Evolutionary conservation across 129 eudicot genomes (phyloP), one percentile per base, ranked within the genome.

Genomic region (Silybum marianum): DNA sequence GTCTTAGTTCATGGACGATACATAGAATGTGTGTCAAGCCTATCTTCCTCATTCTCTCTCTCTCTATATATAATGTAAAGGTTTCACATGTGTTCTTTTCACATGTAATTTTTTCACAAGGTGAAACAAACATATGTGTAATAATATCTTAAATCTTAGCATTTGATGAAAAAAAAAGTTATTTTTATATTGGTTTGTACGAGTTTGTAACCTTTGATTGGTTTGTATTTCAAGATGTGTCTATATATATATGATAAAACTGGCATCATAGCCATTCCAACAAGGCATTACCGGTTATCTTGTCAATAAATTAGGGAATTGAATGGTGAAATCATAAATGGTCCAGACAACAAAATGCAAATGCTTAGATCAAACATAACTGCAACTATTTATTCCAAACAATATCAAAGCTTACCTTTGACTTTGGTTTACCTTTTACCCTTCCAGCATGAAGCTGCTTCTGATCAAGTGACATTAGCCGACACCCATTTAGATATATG

Each of bases 371-470:
- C 30, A 24, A 68, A 8, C 26, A 25, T 26, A 68, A 12, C 6
- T 68, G 72, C 72, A 68, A 9, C 38, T 68, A 68, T 68, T 25
- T 68, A 68, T 26, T 68, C 30, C 19, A 68, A 68, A 26, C n/a
- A 12, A 13, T 68, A 19, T 26, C 12, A 11, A 25, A 68, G 19
- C 19, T 68, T 28, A 68, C 19, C 38, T 68, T 68, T 68, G 39
- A 68, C 72, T 68, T n/a, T 68, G 39, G 72, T 68, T 68, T 68
- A 24, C 39, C 39, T 38, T 68, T 68, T 68, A 24, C 39, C 39
- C 38, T 34, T 71, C 25, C 42, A 14, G 42, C 46, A 71, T 18
- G 40, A 34, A 32, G 74, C 74, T 34, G 48, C 42, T 2, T 71
- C 38, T 32, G 48, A n/a, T n/a, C n/a, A 71, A 71, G 42, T 71